Base-by-base conservation (phyloP, 257 asterid species). In the Fraxinus americana region DNA sequence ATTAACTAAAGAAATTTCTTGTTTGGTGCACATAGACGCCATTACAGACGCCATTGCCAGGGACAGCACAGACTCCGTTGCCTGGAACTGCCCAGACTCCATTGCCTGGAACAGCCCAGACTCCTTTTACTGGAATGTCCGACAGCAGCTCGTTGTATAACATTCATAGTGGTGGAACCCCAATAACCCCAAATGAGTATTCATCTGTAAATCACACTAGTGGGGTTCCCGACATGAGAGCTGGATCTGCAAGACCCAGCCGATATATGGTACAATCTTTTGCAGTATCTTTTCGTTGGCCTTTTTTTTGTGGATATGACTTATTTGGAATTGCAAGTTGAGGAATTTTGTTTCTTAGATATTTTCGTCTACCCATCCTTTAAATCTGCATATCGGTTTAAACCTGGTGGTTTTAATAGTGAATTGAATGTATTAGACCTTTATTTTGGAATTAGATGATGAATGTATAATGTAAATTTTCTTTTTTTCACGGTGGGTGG, bases 121-220 rank as follows among this genome's bases (percentile, higher is more conserved):
- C 98, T 41, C 98, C 96, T 43, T 86, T 89, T 75, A 74, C 95
- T 80, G 98, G 96, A 77, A 89, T 87, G 32, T 73, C 85, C 43
- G 98, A 94, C 73, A 90, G 85, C 70, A 87, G 87, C 59, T 87
- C 96, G 5, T 27, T 92, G 86, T 94, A 85, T 76, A 92, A 91
- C 71, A 91, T 90, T 72, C 86, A 91, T 43, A 89, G 93, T 65
- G 99, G 97, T 52, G 96, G 99, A 81, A 94, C 97, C 75, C 97
- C 98, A 65, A 80, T 91, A 52, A 91, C 98, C 61, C 97, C 99
- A 35, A 89, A 66, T 74, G 99, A 89, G 75, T 90, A 82, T 79
- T 57, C 92, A 27, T 77, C 95, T 70, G 36, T 73, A n/a, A 89
- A 84, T 85, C 96, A 88, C 77, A 87, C 72, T 70, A 90, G 87